Conservation (phyloP, 1,284 basidiomycete species). For the Trichosporon sp. region DNA sequence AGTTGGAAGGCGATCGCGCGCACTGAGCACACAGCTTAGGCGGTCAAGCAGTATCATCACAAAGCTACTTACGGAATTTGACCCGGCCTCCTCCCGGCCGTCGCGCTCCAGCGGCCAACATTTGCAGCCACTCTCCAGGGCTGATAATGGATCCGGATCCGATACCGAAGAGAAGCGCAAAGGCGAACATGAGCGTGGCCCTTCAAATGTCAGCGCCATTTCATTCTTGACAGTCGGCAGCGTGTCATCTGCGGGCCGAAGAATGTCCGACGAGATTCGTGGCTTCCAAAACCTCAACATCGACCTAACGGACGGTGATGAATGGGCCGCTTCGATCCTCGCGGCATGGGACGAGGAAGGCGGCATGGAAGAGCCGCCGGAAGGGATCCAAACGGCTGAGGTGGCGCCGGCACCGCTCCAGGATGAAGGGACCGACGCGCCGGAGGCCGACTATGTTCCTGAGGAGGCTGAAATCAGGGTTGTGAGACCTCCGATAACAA, state of each 20-base stretch:
- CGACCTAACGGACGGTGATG: constrained; percentile 33
- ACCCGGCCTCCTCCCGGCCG: background rate
- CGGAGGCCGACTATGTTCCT: background rate
- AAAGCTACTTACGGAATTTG: constrained; percentile 30
- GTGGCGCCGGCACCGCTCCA: constrained; percentile 11
- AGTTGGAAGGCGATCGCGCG: background rate
- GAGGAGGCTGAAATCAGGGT: constrained; percentile 20
- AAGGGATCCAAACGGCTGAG: background rate
- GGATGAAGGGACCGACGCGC: background rate
- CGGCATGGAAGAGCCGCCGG: background rate
- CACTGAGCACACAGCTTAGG: constrained; percentile 13
- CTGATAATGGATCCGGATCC: background rate
- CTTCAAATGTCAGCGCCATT: background rate
- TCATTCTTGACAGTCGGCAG: background rate
- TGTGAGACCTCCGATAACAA: constrained; percentile 8
- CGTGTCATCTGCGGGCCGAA: constrained; percentile 14
- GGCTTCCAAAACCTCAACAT: constrained; percentile 41
- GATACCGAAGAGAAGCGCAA: background rate
- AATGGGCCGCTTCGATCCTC: constrained; percentile 46
- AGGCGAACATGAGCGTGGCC: background rate
- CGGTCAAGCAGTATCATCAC: constrained; percentile 28
- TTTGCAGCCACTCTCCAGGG: background rate
- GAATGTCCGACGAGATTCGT: constrained; percentile 46
- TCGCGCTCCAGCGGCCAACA: background rate
- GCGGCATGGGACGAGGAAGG: constrained; percentile 30